A percentile compares a stretch with the other conserved stretches of the same genome.
phyloP scores from a whole-genome alignment of 257 asterid species.

The Lithospermum erythrorhizon region DNA sequence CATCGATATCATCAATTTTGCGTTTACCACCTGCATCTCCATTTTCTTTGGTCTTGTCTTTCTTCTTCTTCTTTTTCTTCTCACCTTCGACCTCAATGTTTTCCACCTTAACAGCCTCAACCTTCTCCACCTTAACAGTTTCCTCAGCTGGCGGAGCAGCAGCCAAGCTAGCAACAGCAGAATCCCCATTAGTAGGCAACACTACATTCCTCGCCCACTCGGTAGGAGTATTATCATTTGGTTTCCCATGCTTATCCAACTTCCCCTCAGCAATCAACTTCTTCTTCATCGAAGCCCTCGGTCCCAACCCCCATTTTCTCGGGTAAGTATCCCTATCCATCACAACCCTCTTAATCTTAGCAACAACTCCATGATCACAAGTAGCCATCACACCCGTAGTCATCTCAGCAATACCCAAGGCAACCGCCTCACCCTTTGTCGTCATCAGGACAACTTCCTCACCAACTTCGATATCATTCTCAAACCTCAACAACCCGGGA shows the following conservation, averaged over 20 bases:
- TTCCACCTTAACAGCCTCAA: conserved; percentile 20
- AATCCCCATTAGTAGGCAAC: conserved; percentile 68
- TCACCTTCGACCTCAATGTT: conserved; percentile 32
- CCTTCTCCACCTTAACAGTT: conserved; percentile 25
- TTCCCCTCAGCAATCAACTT: conserved; percentile 83
- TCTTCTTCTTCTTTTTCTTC: conserved; percentile 46
- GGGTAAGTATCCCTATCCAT: conserved; percentile 98
- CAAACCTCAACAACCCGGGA: conserved; percentile 88
- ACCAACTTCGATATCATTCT: conserved; percentile 75
- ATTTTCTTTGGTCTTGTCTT: conserved; percentile 26
- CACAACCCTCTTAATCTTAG: conserved; percentile 94
- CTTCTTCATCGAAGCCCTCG: conserved; percentile 84
- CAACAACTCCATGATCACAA: conserved; percentile 92
- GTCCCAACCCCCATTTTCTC: conserved; percentile 97
- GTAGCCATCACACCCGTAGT: conserved; percentile 92
- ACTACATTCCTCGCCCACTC: conserved; percentile 83
- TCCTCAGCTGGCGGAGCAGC: conserved; percentile 28
- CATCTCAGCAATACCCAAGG: conserved; percentile 90
- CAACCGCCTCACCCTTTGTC: conserved; percentile 88
- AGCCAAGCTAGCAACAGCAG: conserved; percentile 59
- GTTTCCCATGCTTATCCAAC: conserved; percentile 81
- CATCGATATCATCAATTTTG: conserved; percentile 38
- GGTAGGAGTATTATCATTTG: conserved; percentile 52
- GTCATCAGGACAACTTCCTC: conserved; percentile 90
- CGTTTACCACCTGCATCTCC: conserved; percentile 50